Evolutionary conservation across 495 filamentous ascomycete genomes (phyloP).

Genomic region (Neurospora sp.): DNA sequence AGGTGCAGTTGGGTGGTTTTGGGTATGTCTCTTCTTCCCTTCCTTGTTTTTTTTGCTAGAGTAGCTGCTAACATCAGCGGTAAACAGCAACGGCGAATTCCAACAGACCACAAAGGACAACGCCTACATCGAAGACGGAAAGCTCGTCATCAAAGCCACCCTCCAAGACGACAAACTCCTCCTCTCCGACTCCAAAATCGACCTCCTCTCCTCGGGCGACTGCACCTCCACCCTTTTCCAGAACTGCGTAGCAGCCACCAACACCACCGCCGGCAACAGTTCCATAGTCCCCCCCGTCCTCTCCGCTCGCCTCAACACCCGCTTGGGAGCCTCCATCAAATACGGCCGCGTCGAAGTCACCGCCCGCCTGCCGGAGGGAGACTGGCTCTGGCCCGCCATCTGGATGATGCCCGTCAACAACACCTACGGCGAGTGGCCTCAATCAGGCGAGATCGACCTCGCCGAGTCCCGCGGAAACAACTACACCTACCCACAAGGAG

Average conservation of each 20-base stretch:
- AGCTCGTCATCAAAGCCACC: constrained; percentile 66
- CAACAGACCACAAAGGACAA: constrained; percentile 67
- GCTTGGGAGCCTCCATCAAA: constrained; percentile 56
- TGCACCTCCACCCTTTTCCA: constrained; percentile 48
- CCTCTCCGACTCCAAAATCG: constrained; percentile 49
- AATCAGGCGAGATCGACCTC: constrained; percentile 81
- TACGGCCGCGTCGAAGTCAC: constrained; percentile 76
- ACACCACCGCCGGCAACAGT: constrained; percentile 56
- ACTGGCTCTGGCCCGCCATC: constrained; percentile 88
- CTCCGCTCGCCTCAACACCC: constrained; percentile 69
- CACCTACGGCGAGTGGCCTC: constrained; percentile 68
- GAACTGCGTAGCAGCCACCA: constrained; percentile 53
- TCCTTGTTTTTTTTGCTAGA: background rate
- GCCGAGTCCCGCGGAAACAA: constrained; percentile 73
- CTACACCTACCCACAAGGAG: constrained; percentile 60
- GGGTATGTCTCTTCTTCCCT: constrained; percentile 44
- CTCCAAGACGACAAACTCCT: constrained; percentile 58
- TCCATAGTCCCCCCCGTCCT: constrained; percentile 70
- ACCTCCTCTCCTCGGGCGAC: constrained; percentile 52
- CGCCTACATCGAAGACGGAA: constrained; percentile 56
- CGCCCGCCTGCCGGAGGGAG: constrained; percentile 62
- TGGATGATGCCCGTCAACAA: constrained; percentile 77
- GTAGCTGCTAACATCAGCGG: constrained; percentile 7
- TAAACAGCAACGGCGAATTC: constrained; percentile 66
- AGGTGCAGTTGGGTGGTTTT: constrained; percentile 73